Percentiles rank a stretch among this genome's conserved stretches.
Conservation (phyloP, 2,329 filamentous ascomycete species). For the Geosmithia morbida region DNA sequence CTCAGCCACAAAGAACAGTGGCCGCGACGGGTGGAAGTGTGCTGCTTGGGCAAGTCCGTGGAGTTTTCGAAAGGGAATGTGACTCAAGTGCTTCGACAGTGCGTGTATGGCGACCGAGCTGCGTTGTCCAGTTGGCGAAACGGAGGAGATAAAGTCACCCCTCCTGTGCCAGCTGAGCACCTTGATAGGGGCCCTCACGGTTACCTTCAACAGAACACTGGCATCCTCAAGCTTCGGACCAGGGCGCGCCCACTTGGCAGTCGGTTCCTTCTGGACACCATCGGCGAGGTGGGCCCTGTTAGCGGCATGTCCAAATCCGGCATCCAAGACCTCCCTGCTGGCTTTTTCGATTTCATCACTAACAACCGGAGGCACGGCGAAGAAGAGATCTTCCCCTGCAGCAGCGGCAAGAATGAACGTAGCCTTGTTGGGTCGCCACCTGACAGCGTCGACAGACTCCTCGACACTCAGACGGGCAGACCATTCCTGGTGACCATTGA, state of each 20-base stretch:
- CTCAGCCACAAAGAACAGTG: constrained; percentile 91
- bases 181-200: constrained; percentile 69
- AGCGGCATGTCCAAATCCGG: constrained; percentile 87
- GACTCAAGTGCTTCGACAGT: constrained; percentile 84
- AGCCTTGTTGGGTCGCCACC: constrained; percentile 79
- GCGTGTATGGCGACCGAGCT: constrained; percentile 89
- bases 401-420: constrained; percentile 71
- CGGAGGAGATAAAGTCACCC: constrained; percentile 87
- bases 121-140: constrained; percentile 65
- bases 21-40: constrained; percentile 86
- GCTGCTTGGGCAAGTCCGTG: constrained; percentile 73
- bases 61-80: constrained; percentile 74
- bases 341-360: constrained; percentile 59
- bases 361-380: constrained; percentile 64
- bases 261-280: constrained; percentile 54
- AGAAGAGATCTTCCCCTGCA: constrained; percentile 70
- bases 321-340: constrained; percentile 65
- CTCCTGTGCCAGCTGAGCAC: constrained; percentile 86
- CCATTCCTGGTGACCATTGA: constrained; percentile 84
- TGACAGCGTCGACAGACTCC: constrained; percentile 68
- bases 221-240: constrained; percentile 57
- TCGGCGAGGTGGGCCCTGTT: constrained; percentile 44
- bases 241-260: constrained; percentile 75
- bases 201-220: constrained; percentile 67
- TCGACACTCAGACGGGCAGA: constrained; percentile 64